Base-by-base conservation (phyloP, 139 green algal genomes). In the Chlorella ohadii region DNA sequence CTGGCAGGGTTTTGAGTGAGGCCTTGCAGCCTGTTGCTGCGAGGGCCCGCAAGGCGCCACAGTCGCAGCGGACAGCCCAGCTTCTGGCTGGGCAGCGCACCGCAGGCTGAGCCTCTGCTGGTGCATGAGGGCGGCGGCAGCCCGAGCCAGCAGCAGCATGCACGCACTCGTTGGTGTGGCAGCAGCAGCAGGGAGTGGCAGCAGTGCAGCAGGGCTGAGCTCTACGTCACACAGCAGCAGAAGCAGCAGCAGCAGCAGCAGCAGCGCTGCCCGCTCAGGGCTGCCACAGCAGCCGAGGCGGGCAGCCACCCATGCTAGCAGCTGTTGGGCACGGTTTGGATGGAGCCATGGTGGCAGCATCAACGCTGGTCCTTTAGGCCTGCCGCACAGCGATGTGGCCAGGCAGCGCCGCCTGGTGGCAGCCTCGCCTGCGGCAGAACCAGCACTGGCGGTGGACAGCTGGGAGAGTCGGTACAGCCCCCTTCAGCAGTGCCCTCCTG, bases 1-100 rank as follows among this genome's bases (percentile, higher is more conserved):
- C 68, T 85, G 80, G 80, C 80, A 79, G 55, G 80, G 80, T 25
- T 85, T 85, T 63, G 55, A 66, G 7, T 85, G 56, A 72, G 67
- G 0, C 12, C 44, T 51, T 6, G n/a, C n/a, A 17, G 28, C 64
- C 12, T 6, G 7, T 55, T 55, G 51, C 51, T 23, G 15, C 12
- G 15, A 31, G 64, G 3, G 31, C 17, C 33, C 9, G 31, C 11
- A 72, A 72, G 65, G 11, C 28, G 65, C 33, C 7, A 33, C 65
- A 44, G 31, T 2, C 33, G 1, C 36, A 13, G 68, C 36, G 20
- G 33, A 3, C 28, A 2, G 4, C 27, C 63, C 13, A 22, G 63
- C 63, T 17, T 23, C 63, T 23, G 55, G 38, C 22, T 39, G 31
- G 70, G 39, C 70, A 59, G 70, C 39, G 1, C 5, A 16, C 39